Conservation (phyloP, 2,329 filamentous ascomycete genomes). For the Mycosphaerella arachidis region DNA sequence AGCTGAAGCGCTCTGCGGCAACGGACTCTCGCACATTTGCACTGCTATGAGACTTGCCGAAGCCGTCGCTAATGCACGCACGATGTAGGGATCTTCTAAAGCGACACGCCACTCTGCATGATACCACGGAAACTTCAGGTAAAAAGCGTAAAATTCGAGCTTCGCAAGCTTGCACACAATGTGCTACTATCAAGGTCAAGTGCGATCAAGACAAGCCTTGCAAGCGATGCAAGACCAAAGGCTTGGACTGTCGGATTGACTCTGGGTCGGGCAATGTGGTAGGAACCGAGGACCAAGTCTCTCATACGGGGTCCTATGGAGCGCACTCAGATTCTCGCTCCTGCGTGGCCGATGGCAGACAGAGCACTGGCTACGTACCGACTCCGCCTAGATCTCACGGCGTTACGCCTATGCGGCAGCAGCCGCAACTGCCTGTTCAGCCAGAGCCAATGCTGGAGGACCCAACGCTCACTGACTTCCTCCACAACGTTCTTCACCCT, state of each 20-base stretch:
- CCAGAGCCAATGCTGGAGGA: conserved; percentile 6
- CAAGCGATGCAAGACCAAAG: conserved; percentile 18
- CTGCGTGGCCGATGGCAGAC: background rate
- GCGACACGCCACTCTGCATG: conserved; percentile 19
- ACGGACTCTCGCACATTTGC: background rate
- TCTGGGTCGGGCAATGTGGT: conserved; percentile 2
- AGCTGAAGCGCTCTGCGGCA: too few relatives aligned
- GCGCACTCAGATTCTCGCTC: background rate
- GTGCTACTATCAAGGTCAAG: conserved; percentile 21
- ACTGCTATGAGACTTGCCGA: background rate
- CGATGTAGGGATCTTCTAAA: conserved; percentile 16
- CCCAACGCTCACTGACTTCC: conserved; percentile 16
- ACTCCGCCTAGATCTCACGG: background rate
- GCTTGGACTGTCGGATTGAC: conserved; percentile 18
- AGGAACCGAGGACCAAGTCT: background rate
- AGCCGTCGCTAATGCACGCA: background rate
- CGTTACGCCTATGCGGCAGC: background rate
- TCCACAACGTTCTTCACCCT: conserved; percentile 16
- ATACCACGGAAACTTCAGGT: conserved; percentile 15
- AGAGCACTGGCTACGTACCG: background rate
- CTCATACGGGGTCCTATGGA: background rate
- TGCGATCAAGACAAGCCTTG: conserved; percentile 23
- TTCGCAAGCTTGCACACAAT: conserved; percentile 19
- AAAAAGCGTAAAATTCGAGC: conserved; percentile 22
- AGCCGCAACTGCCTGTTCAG: background rate